Evolutionary conservation across 2,329 filamentous ascomycete genomes (phyloP).

Genomic region (Trichoderma sp.): DNA sequence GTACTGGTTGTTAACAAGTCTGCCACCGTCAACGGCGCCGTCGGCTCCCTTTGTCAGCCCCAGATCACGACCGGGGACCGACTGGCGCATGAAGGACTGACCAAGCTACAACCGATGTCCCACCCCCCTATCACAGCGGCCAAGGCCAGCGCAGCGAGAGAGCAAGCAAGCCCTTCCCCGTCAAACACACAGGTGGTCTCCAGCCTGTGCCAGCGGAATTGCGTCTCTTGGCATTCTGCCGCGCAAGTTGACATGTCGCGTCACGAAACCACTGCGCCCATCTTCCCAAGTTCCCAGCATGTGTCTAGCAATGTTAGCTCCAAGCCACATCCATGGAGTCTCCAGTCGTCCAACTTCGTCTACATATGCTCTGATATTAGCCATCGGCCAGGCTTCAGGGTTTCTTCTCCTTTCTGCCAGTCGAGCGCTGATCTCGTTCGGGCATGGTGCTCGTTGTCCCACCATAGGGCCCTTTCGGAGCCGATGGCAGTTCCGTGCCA

Average conservation of each 20-base stretch:
- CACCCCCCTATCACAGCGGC: background rate
- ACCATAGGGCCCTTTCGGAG: background rate
- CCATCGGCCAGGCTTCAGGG: background rate
- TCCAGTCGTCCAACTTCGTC: background rate
- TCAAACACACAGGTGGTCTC: background rate
- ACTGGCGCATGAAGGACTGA: background rate
- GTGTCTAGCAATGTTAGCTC: background rate
- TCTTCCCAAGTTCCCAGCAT: too few relatives aligned
- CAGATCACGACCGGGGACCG: background rate
- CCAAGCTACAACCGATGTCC: background rate
- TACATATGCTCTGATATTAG: background rate
- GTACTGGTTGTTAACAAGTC: too few relatives aligned
- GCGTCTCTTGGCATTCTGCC: background rate
- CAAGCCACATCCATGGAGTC: background rate
- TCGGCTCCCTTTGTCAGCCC: background rate
- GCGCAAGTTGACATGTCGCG: background rate
- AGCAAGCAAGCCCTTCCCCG: background rate
- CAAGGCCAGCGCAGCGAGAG: too few relatives aligned
- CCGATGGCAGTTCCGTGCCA: background rate
- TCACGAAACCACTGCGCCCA: background rate
- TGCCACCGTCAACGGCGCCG: background rate
- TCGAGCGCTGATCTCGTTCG: background rate
- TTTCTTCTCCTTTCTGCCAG: background rate
- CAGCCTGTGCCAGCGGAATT: conserved; percentile 1
- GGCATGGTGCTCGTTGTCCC: background rate